These are phyloP conservation scores for Cylindrotheca fusiformis DNA, from an alignment of 108 stramenopile genomes.

Conservation along the genomic window DNA sequence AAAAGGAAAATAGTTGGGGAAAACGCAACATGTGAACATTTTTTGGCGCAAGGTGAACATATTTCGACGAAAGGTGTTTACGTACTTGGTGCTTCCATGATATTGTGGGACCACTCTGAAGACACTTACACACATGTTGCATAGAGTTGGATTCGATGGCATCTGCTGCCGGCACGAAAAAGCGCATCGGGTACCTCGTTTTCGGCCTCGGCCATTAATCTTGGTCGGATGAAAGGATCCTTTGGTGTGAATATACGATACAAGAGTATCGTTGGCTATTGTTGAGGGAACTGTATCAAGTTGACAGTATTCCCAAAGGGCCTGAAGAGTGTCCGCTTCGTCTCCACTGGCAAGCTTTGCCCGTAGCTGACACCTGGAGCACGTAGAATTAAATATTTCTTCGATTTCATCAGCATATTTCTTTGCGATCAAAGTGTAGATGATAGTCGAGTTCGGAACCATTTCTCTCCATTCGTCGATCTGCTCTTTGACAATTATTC, in stretches of 20 bases:
- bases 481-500: slow-evolving; percentile 15
- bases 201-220: slow-evolving; percentile 9
- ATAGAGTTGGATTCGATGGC: slow-evolving; percentile 1
- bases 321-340: slow-evolving; percentile 16
- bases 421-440: slow-evolving; percentile 18
- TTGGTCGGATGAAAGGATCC: slow-evolving; percentile 17
- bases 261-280: background rate
- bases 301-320: slow-evolving; percentile 21
- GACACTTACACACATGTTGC: slow-evolving; percentile 13
- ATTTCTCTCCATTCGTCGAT: slow-evolving; percentile 5
- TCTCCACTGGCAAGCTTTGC: background rate
- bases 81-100: slow-evolving; percentile 5
- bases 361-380: slow-evolving; percentile 2
- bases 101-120: slow-evolving; percentile 16
- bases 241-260: slow-evolving; percentile 24
- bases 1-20: too few relatives aligned
- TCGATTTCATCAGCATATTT: background rate
- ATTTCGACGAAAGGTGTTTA: too few relatives aligned
- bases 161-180: slow-evolving; percentile 10
- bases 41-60: too few relatives aligned
- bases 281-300: background rate
- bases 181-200: slow-evolving; percentile 10
- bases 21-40: too few relatives aligned
- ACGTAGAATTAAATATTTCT: background rate
- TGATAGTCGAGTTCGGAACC: background rate